Conservation (phyloP, 2,329 filamentous ascomycete genomes). For the Pleomassaria siparia region DNA sequence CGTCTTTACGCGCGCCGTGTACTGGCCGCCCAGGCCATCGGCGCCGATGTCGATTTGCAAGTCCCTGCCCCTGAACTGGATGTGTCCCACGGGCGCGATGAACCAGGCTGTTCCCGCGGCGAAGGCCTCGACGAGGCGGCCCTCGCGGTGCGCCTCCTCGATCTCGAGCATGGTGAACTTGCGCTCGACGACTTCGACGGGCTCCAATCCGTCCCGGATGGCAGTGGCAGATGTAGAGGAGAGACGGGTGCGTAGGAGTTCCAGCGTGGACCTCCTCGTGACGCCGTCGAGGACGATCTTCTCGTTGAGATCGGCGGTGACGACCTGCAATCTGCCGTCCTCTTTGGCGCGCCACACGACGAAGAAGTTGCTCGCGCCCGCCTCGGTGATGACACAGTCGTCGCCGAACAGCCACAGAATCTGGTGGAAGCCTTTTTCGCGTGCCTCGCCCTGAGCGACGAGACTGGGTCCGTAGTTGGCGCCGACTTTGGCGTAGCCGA, state of each 20-base stretch:
- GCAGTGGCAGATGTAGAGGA: slow-evolving; percentile 28
- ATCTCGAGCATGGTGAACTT: slow-evolving; percentile 82
- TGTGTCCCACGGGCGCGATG: slow-evolving; percentile 48
- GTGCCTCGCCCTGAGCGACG: slow-evolving; percentile 74
- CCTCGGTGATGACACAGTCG: slow-evolving; percentile 80
- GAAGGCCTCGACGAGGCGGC: slow-evolving; percentile 80
- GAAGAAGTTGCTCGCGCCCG: slow-evolving; percentile 91
- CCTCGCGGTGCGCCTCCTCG: slow-evolving; percentile 69
- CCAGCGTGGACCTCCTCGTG: slow-evolving; percentile 77
- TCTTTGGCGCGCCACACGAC: slow-evolving; percentile 72
- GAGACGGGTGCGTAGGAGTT: slow-evolving; percentile 68
- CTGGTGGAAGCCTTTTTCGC: slow-evolving; percentile 75
- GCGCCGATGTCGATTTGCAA: slow-evolving; percentile 45
- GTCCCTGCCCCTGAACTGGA: slow-evolving; percentile 49
- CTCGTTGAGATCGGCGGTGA: slow-evolving; percentile 82
- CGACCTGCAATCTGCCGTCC: slow-evolving; percentile 66
- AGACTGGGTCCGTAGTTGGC: slow-evolving; percentile 90
- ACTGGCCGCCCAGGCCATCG: slow-evolving; percentile 43
- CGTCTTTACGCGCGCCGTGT: slow-evolving; percentile 47
- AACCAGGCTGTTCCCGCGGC: slow-evolving; percentile 77
- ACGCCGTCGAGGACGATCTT: slow-evolving; percentile 86
- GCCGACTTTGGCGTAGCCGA: slow-evolving; percentile 88
- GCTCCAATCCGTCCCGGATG: slow-evolving; percentile 34
- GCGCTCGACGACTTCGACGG: slow-evolving; percentile 73
- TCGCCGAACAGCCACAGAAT: slow-evolving; percentile 90